phyloP scores from a whole-genome alignment of 2,329 filamentous ascomycete species.

The Aspergillus niger region DNA sequence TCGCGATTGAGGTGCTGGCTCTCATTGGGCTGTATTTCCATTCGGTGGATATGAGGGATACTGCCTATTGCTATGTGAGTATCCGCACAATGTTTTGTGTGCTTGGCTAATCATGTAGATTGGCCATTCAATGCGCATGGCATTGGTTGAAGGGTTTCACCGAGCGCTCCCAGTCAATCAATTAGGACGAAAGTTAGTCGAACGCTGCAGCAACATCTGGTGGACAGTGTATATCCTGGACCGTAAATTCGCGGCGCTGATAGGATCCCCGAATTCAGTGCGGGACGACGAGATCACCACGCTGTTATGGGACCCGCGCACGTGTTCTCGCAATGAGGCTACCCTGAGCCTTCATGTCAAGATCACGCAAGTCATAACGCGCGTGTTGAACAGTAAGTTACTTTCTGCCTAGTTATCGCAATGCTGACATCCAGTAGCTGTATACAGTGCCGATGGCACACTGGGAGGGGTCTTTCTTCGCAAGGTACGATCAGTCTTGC shows the following conservation, averaged over 20 bases:
- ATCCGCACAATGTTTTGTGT: background rate
- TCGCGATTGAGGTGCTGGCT: slow-evolving; percentile 51
- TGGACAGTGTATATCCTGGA: slow-evolving; percentile 60
- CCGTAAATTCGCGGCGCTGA: slow-evolving; percentile 56
- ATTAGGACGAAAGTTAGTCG: slow-evolving; percentile 48
- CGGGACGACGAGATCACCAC: slow-evolving; percentile 53
- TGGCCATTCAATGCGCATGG: slow-evolving; percentile 57
- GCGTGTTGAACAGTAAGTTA: slow-evolving; percentile 42
- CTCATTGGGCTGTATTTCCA: slow-evolving; percentile 55
- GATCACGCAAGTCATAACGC: slow-evolving; percentile 41
- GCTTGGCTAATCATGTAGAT: slow-evolving; percentile 41
- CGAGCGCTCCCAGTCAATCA: slow-evolving; percentile 54
- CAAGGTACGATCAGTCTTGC: slow-evolving; percentile 38
- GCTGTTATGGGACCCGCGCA: slow-evolving; percentile 44
- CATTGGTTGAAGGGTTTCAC: slow-evolving; percentile 55
- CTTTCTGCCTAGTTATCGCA: too few species aligned
- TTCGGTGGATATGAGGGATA: slow-evolving; percentile 52
- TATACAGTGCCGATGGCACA: slow-evolving; percentile 37
- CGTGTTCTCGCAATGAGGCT: slow-evolving; percentile 35
- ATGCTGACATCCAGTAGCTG: slow-evolving; percentile 25
- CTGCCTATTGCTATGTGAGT: slow-evolving; percentile 53
- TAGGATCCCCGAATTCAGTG: slow-evolving; percentile 55
- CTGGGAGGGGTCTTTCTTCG: slow-evolving; percentile 29
- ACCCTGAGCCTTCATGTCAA: slow-evolving; percentile 46
- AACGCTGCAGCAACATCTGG: slow-evolving; percentile 56